Evolutionary conservation across 2,329 filamentous ascomycete genomes (phyloP), one percentile per base, ranked within the genome.

Genomic region (Claviceps monticola): DNA sequence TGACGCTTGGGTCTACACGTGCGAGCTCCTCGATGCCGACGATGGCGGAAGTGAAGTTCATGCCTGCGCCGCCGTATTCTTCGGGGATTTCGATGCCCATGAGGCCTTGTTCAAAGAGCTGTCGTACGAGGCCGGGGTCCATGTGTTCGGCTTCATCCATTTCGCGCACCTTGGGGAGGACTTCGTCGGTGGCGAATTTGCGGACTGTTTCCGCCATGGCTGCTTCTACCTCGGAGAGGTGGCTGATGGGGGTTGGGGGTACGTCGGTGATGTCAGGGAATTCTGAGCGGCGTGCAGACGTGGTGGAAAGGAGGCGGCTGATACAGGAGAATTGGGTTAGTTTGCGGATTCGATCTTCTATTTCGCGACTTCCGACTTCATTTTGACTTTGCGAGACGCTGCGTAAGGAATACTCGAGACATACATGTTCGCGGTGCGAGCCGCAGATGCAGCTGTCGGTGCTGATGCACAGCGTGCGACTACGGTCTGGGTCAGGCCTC

Each of bases 31-130:
- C 93, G 61, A 98, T 98, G 29, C 88, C 91, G 45, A 98, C 84
- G 64, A 98, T 95, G 55, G 90, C 91, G 1, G 90, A 75, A 1
- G 93, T 97, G 71, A 98, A 98, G 78, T 96, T 96, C 93, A 98
- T 97, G 60, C 90, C 93, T 0, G 91, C 88, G 55, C 43, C 43
- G 43, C 43, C 43, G 43, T 84, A 98, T 69, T 96, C 90, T 69
- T 98, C 93, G 16, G 93, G 91, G 53, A 98, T 95, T 73, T 98
- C 93, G 57, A 98, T 79, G 56, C 89, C 86, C 93, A 98, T 98
- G 48, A 98, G 74, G 0, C 93, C 93, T 66, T 97, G 90, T 74
- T 98, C 93, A 62, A 98, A 98, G 50, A 95, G 79, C 70, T 93
- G 86, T 73, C 95, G 89, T 5, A 98, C 85, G 7, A 98, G 70